Conservation (phyloP, 2,329 filamentous ascomycete species). For the Fusarium xyrophilum region DNA sequence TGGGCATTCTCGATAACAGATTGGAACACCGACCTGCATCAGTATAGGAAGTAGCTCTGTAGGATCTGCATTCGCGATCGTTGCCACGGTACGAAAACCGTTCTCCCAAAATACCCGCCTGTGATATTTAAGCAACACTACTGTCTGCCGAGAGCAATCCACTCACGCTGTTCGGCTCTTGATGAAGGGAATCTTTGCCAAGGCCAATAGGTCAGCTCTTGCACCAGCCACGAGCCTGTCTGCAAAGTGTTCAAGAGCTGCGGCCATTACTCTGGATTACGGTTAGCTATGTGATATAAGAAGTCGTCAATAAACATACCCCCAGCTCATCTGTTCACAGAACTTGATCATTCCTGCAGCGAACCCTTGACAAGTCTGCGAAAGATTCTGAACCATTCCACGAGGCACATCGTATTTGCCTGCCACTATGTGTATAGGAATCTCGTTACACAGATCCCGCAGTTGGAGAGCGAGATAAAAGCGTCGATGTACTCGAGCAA, state of each 20-base stretch:
- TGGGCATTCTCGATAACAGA: not conserved
- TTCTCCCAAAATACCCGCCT: conserved; percentile 75
- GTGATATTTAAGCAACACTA: conserved; percentile 2
- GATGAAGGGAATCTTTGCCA: conserved; percentile 75
- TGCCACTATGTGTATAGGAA: conserved; percentile 73
- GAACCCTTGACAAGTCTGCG: conserved; percentile 79
- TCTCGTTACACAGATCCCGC: conserved; percentile 79
- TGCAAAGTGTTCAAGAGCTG: conserved; percentile 76
- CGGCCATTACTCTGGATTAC: conserved; percentile 65
- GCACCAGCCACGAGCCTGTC: conserved; percentile 77
- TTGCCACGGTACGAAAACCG: conserved; percentile 72
- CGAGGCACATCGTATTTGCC: conserved; percentile 74
- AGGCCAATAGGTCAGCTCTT: conserved; percentile 71
- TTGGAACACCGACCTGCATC: conserved; percentile 62
- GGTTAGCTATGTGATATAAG: conserved; percentile 18
- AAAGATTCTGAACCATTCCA: conserved; percentile 73
- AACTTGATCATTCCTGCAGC: conserved; percentile 82
- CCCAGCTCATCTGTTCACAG: conserved; percentile 78
- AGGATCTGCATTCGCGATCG: conserved; percentile 72
- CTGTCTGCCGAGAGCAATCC: not conserved
- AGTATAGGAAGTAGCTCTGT: conserved; percentile 74
- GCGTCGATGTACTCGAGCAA: conserved; percentile 70
- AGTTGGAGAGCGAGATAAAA: conserved; percentile 80
- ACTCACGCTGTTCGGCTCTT: conserved; percentile 76
- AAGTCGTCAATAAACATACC: conserved; percentile 48